Conservation (phyloP, 1,284 basidiomycete genomes). For the Neolentinus lepideus region DNA sequence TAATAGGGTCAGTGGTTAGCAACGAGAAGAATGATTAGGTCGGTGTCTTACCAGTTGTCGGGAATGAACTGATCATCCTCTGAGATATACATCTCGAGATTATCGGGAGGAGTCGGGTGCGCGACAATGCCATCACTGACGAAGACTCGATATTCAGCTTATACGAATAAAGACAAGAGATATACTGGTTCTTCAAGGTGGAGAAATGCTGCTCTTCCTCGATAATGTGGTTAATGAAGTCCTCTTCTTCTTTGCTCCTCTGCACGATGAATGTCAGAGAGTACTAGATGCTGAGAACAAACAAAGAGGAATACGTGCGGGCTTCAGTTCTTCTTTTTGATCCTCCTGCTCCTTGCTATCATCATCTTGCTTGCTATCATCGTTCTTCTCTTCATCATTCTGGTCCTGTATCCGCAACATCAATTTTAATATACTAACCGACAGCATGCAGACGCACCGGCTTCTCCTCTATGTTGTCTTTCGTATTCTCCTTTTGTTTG, state of each 20-base stretch:
- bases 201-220: background rate
- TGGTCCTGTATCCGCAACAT: no score
- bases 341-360: slow-evolving; percentile 14
- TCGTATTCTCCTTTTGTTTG: slow-evolving; percentile 13
- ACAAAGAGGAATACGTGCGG: background rate
- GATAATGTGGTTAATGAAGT: background rate
- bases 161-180: background rate
- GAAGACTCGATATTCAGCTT: background rate
- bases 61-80: background rate
- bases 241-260: background rate
- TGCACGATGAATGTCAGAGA: background rate
- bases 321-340: background rate
- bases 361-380: slow-evolving; percentile 17
- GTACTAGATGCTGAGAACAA: background rate
- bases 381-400: slow-evolving; percentile 9
- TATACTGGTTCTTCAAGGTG: background rate
- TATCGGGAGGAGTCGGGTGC: background rate
- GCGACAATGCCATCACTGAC: background rate
- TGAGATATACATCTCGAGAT: background rate
- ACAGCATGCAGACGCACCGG: no score
- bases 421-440: no score
- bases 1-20: no score
- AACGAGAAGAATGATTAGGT: no score
- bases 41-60: background rate
- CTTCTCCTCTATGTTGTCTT: background rate